A percentile compares a stretch with the other conserved stretches of the same genome.
These are phyloP conservation scores for Schizochytrium sp. DNA, from an alignment of 108 stramenopile species.

Conservation along the genomic window DNA sequence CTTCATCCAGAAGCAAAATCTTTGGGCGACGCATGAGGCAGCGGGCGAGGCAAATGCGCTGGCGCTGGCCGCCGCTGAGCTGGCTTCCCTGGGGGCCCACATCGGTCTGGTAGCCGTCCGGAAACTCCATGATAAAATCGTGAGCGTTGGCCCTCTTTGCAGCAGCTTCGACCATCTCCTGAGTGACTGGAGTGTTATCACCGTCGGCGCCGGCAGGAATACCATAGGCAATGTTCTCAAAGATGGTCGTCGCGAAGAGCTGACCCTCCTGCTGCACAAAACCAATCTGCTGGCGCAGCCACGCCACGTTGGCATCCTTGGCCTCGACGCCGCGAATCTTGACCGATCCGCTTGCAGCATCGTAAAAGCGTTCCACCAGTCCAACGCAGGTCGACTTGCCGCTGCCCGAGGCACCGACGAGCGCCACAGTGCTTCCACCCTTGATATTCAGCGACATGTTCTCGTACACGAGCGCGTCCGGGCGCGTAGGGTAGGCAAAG, in stretches of 20 bases:
- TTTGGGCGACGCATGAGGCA: constrained; percentile 65
- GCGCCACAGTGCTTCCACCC: constrained; percentile 18
- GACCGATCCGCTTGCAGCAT: constrained; percentile 31
- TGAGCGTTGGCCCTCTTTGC: constrained; percentile 52
- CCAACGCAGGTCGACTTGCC: constrained; percentile 63
- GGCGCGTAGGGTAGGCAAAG: constrained; percentile 32
- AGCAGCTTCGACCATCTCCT: constrained; percentile 55
- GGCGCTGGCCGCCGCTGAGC: constrained; percentile 19
- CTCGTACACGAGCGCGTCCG: neutral
- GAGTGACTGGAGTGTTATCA: neutral
- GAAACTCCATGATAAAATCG: constrained; percentile 59
- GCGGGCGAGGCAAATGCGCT: constrained; percentile 42
- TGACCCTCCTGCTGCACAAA: constrained; percentile 71
- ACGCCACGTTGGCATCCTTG: constrained; percentile 32
- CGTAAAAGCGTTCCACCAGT: constrained; percentile 49
- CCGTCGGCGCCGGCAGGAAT: constrained; percentile 10
- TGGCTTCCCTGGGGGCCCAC: constrained; percentile 49
- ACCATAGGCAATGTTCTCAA: constrained; percentile 67
- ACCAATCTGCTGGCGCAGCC: constrained; percentile 57
- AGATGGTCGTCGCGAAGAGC: constrained; percentile 62
- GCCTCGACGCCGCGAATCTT: constrained; percentile 27
- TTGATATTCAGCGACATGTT: neutral
- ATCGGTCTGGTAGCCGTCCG: constrained; percentile 59
- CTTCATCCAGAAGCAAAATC: constrained; percentile 73
- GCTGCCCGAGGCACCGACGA: constrained; percentile 39